Evolutionary conservation across 495 filamentous ascomycete genomes (phyloP).

Genomic region (Emericellopsis terricola): DNA sequence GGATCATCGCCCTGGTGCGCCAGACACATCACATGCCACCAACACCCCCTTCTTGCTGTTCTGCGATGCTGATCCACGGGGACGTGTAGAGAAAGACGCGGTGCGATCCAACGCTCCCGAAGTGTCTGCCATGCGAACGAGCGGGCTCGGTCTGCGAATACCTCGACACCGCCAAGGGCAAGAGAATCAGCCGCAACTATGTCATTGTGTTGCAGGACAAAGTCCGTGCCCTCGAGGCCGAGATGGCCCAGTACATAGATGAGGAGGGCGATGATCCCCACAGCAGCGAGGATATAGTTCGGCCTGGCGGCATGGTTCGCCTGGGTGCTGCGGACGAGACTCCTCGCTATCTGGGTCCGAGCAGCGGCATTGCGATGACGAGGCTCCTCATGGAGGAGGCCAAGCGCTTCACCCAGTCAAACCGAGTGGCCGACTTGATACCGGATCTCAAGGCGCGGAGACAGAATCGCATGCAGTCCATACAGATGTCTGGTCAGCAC

Average conservation of each 20-base stretch:
- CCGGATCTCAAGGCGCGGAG: slow-evolving; percentile 33
- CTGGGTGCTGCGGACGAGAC: slow-evolving; percentile 66
- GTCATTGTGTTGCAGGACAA: slow-evolving; percentile 74
- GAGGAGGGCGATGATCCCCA: slow-evolving; percentile 41
- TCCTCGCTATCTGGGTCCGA: slow-evolving; percentile 72
- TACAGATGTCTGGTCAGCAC: slow-evolving; percentile 22
- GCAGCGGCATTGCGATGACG: slow-evolving; percentile 87
- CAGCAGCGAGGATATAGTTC: slow-evolving; percentile 64
- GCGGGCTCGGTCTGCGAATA: slow-evolving; percentile 83
- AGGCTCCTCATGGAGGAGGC: slow-evolving; percentile 88
- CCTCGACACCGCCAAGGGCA: slow-evolving; percentile 66
- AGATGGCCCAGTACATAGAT: slow-evolving; percentile 42
- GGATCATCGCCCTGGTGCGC: too few species aligned
- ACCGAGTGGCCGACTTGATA: slow-evolving; percentile 76
- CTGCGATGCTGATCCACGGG: too few species aligned
- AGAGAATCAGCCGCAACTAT: slow-evolving; percentile 65
- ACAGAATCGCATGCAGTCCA: slow-evolving; percentile 13
- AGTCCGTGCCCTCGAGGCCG: slow-evolving; percentile 58
- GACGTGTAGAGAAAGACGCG: slow-evolving; percentile 64
- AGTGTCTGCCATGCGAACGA: slow-evolving; percentile 82
- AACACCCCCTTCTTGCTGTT: too few species aligned
- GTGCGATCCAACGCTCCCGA: slow-evolving; percentile 80
- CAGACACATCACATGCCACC: too few species aligned
- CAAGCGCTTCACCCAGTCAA: slow-evolving; percentile 68
- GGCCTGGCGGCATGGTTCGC: slow-evolving; percentile 62